Evolutionary conservation across 371 early-diverging fungal species (phyloP), one percentile per base, ranked within the genome.

Genomic region (Syncephalis fuscata): DNA sequence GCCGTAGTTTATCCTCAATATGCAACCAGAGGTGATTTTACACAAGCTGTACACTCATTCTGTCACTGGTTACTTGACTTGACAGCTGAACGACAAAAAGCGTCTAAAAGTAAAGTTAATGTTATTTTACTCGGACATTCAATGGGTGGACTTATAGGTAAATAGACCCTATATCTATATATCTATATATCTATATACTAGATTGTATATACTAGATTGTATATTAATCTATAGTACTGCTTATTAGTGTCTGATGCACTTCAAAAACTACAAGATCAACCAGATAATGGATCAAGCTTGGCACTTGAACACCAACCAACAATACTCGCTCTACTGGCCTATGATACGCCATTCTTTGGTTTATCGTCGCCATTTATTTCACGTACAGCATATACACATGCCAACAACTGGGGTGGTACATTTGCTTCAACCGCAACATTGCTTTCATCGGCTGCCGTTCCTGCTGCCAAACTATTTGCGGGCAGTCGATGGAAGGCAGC

Each of bases 131-230:
- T 52, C 23, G 53, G 57, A 14, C 57, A 57, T 39, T 57, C 57
- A 3, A 57, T 57, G 57, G 57, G 57, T 27, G 57, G 57, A 19
- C 26, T 57, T 25, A 36, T 53, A 49, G 57, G 57, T 56, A 56
- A 25, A 8, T 24, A 15, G 4, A 4, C 11, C 11, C 32, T n/a
- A n/a, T n/a, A n/a, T n/a, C n/a, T n/a, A n/a, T n/a, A n/a, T n/a
- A n/a, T n/a, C n/a, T n/a, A n/a, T n/a, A n/a, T n/a, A n/a, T n/a
- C n/a, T n/a, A n/a, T n/a, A n/a, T n/a, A n/a, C n/a, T n/a, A n/a
- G n/a, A n/a, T n/a, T n/a, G n/a, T n/a, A n/a, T n/a, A n/a, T n/a
- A n/a, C n/a, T n/a, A n/a, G n/a, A n/a, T n/a, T n/a, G n/a, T n/a
- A n/a, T n/a, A n/a, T 19, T 9, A 48, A 38, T 2, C 25, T 14